phyloP scores from a whole-genome alignment of 192 early-diverging fungal species.

The Hyaloraphidium curvatum region DNA sequence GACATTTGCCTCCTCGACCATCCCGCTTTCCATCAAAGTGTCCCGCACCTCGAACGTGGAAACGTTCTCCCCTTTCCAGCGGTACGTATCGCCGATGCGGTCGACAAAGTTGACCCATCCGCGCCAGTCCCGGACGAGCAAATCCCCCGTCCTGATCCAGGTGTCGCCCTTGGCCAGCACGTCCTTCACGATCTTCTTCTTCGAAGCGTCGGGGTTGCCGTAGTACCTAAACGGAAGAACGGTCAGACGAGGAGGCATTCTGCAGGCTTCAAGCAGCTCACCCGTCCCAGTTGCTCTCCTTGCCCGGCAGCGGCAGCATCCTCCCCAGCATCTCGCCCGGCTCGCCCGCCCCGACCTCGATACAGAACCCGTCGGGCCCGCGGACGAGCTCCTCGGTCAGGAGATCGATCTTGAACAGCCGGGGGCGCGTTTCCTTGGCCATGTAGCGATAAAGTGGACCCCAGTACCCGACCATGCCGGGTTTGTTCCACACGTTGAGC shows the following conservation, averaged over 20 bases:
- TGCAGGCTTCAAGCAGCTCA: background rate
- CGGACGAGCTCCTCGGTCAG: slow-evolving; percentile 25
- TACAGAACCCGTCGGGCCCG: slow-evolving; percentile 1
- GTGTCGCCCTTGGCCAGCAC: slow-evolving; percentile 39
- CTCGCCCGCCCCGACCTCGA: slow-evolving; percentile 17
- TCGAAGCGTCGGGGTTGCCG: slow-evolving; percentile 21
- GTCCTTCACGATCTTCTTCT: slow-evolving; percentile 27
- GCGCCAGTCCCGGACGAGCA: slow-evolving; percentile 24
- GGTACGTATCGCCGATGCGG: slow-evolving; percentile 47
- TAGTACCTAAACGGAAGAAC: slow-evolving; percentile 20
- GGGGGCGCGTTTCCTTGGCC: background rate
- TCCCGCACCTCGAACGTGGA: slow-evolving; percentile 35
- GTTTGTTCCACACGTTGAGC: slow-evolving; percentile 13
- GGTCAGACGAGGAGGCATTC: background rate
- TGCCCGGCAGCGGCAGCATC: slow-evolving; percentile 12
- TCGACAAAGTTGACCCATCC: slow-evolving; percentile 45
- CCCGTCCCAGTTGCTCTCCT: slow-evolving; percentile 10
- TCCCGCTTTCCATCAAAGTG: slow-evolving; percentile 23
- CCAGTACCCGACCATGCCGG: slow-evolving; percentile 34
- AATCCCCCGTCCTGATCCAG: slow-evolving; percentile 39
- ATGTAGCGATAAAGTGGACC: slow-evolving; percentile 17
- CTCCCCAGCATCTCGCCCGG: slow-evolving; percentile 34
- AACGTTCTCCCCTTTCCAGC: slow-evolving; percentile 49
- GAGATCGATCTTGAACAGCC: slow-evolving; percentile 34
- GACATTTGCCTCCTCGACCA: slow-evolving; percentile 29